Percentiles rank a stretch among this genome's conserved stretches.
Evolutionary conservation across 1,284 basidiomycete genomes (phyloP).

Genomic region (Ustilago cynodontis): DNA sequence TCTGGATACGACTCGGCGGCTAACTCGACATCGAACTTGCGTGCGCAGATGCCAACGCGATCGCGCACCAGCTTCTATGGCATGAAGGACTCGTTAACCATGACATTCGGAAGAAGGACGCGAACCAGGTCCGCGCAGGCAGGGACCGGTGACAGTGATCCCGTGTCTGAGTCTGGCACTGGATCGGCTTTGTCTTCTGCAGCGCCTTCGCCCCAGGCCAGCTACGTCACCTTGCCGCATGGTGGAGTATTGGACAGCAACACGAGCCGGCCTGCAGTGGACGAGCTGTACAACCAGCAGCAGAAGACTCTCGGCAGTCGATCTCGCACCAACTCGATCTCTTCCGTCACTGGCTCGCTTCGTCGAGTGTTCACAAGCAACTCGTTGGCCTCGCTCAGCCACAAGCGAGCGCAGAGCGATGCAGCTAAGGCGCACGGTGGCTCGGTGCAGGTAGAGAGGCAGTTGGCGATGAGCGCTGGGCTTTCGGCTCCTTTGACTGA

Average conservation of each 20-base stretch:
- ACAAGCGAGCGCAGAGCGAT: constrained; percentile 38
- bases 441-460: constrained; percentile 35
- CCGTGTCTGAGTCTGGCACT: constrained; percentile 17
- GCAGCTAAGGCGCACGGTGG: constrained; percentile 24
- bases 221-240: constrained; percentile 29
- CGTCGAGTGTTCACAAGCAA: constrained; percentile 42
- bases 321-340: constrained; percentile 40
- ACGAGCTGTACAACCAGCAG: constrained; percentile 18
- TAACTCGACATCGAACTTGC: constrained; percentile 33
- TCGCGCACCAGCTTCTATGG: constrained; percentile 41
- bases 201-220: constrained; percentile 32
- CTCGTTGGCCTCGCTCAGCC: constrained; percentile 22
- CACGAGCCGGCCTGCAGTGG: constrained; percentile 16
- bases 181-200: constrained; percentile 28
- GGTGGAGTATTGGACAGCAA: constrained; percentile 9
- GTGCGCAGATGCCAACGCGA: constrained; percentile 18
- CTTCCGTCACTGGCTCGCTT: constrained; percentile 45
- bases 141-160: constrained; percentile 19
- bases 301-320: constrained; percentile 23
- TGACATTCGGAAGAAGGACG: constrained; percentile 33
- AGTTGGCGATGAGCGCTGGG: constrained; percentile 14
- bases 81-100: constrained; percentile 46
- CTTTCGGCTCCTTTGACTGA: constrained; percentile 27
- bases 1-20: constrained; percentile 28
- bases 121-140: constrained; percentile 39